Evolutionary conservation across 495 filamentous ascomycete species (phyloP), one percentile per base, ranked within the genome.

Genomic region (Penicillium angulare): DNA sequence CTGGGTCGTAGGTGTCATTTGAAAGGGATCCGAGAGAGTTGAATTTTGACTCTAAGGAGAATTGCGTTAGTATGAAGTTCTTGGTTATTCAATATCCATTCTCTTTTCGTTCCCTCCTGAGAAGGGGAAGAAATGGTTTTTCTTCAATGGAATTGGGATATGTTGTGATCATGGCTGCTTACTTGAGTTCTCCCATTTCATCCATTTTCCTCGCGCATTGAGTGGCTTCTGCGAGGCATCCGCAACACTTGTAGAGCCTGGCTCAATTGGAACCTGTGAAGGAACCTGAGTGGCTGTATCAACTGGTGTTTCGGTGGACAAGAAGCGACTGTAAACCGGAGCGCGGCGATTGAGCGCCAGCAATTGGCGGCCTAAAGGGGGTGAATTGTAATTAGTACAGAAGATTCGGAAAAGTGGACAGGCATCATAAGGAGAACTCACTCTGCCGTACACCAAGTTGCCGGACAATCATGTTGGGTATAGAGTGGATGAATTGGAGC

Each of bases 1-100:
- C 77, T 12, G 90, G 89, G 50, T 83, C 59, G 68, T 96, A 93
- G 23, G 46, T 29, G 36, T 58, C 43, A 36, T 47, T 43, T 33
- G 73, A 50, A 6, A 29, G 22, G 17, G 57, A 66, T 18, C 73
- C 73, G 34, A 71, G 60, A 5, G 46, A 43, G 41, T 64, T 58
- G 53, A 72, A 70, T 48, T 63, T 56, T 44, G 50, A 13, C 54
- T 59, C 73, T 76, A 38, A 8, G 34, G 16, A 24, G 34, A 7
- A 15, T 33, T 46, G 3, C 23, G 15, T 10, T 31, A 2, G 5
- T n/a, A 31, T 17, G 15, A 0, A 12, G 16, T n/a, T 27, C 24
- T 46, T 33, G 15, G 7, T 33, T n/a, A 1, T 46, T 23, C 33
- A 12, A 12, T 24, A n/a, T n/a, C n/a, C n/a, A n/a, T n/a, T n/a